Evolutionary conservation across 73 alveolate species (phyloP).

Genomic region (Tetrahymena malaccensis): DNA sequence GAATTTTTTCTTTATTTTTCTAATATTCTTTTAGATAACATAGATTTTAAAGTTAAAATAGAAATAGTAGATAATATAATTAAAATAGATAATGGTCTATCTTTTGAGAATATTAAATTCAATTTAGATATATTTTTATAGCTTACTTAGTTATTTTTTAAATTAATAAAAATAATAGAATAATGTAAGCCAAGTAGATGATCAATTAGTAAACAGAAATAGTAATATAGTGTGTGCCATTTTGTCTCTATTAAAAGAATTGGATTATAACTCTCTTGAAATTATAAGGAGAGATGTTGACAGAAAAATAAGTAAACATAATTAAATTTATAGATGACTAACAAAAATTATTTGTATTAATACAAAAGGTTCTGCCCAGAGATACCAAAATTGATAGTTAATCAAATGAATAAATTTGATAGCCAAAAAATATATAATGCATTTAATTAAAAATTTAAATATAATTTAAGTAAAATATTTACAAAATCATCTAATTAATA

Average conservation of each 20-base stretch:
- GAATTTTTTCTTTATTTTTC: too few species aligned
- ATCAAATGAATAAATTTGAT: background rate
- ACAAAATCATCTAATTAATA: background rate
- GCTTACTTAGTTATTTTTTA: too few species aligned
- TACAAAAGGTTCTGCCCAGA: background rate
- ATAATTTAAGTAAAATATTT: too few species aligned
- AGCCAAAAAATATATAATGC: background rate
- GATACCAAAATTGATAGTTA: background rate
- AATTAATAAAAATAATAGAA: background rate
- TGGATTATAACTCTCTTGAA: constrained; percentile 74
- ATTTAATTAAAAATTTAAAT: too few species aligned
- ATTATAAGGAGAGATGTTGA: constrained; percentile 71
- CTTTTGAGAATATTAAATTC: background rate
- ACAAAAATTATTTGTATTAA: background rate
- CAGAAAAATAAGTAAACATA: constrained; percentile 33
- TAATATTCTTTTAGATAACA: too few species aligned
- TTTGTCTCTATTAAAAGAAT: constrained; percentile 67
- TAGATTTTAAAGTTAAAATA: too few species aligned
- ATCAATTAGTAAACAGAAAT: constrained; percentile 23
- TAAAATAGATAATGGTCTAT: too few species aligned
- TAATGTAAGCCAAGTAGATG: background rate
- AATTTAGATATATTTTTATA: too few species aligned
- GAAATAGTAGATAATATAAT: too few species aligned
- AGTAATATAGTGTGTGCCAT: constrained; percentile 81
- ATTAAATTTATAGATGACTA: background rate